Percentiles rank a stretch among this genome's conserved stretches.
phyloP scores from a whole-genome alignment of 2,329 filamentous ascomycete genomes.

The Malbranchea zuffiana region DNA sequence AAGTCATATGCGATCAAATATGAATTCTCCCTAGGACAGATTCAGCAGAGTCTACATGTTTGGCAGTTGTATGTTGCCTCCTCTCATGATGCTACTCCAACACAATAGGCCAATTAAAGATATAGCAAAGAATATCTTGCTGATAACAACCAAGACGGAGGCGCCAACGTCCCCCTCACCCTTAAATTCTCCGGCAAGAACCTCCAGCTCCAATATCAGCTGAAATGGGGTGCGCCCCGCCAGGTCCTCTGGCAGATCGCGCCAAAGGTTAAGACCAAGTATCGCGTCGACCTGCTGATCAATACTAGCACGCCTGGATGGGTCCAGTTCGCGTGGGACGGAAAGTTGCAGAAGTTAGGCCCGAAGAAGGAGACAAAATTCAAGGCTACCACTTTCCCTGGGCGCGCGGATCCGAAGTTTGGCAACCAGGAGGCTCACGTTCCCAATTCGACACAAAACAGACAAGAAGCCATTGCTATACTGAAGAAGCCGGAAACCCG shows the following conservation, averaged over 20 bases:
- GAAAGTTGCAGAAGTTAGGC: conserved; percentile 10
- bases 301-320: conserved; percentile 10
- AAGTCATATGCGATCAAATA: conserved; percentile 12
- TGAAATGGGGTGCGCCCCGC: conserved; percentile 10
- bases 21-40: conserved; percentile 9
- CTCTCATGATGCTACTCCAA: no score
- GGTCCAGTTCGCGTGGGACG: conserved; percentile 10
- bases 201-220: conserved; percentile 13
- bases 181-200: conserved; percentile 10
- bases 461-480: no score
- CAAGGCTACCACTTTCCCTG: conserved; percentile 12
- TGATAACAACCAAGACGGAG: conserved; percentile 9
- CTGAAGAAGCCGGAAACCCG: no score
- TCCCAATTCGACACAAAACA: no score
- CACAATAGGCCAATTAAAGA: no score
- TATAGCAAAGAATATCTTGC: conserved; percentile 12
- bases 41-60: conserved; percentile 10
- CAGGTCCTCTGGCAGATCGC: conserved; percentile 8
- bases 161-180: conserved; percentile 11
- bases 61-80: conserved; percentile 12
- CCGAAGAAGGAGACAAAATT: conserved; percentile 7
- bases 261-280: conserved; percentile 7
- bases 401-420: conserved; percentile 12
- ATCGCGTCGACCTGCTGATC: conserved; percentile 9
- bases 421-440: no score